Evolutionary conservation across 768 basidiomycete species (phyloP), one percentile per base, ranked within the genome.

Genomic region (Podaxis mareebaensis): DNA sequence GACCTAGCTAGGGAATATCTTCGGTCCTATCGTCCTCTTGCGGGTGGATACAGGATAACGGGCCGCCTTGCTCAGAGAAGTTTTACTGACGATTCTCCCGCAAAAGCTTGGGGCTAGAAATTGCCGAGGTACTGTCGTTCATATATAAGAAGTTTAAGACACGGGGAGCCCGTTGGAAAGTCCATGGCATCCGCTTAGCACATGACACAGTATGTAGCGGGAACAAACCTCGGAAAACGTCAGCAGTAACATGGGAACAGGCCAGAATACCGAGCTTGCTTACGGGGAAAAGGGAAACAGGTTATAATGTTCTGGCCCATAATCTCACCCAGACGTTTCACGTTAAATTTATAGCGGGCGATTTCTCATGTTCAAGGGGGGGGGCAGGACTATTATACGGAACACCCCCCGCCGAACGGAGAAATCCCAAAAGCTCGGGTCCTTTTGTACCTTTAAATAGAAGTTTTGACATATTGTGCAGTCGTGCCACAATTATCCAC

Each of bases 111-210:
- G 46, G 8, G 20, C 17, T 20, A 60, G 36, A 28, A 56, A 55
- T 24, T 39, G 20, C 61, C 61, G 61, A 62, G 42, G 48, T 55
- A 54, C 53, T 33, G n/a, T 62, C 61, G 53, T 26, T 24, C 22
- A 15, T 28, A 44, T 38, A 55, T 51, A 20, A 36, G 53, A 42
- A 36, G 36, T 53, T 26, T n/a, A 36, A 8, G 13, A 36, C n/a
- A 59, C 39, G 30, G 11, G 30, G 15, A 7, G 7, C 44, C 10
- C n/a, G 15, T 17, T 20, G n/a, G 54, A 5, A 24, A 5, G 7
- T n/a, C 54, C 53, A 24, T 15, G 53, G 22, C 17, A 20, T 8
- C 5, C 11, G 20, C 53, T 55, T 39, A 54, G 20, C 53, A 51
- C 49, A 59, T 22, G 48, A 51, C 22, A 42, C 20, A 4, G 13